Base-by-base conservation (phyloP, 2,329 filamentous ascomycete genomes). In the Sarocladium brachiariae region DNA sequence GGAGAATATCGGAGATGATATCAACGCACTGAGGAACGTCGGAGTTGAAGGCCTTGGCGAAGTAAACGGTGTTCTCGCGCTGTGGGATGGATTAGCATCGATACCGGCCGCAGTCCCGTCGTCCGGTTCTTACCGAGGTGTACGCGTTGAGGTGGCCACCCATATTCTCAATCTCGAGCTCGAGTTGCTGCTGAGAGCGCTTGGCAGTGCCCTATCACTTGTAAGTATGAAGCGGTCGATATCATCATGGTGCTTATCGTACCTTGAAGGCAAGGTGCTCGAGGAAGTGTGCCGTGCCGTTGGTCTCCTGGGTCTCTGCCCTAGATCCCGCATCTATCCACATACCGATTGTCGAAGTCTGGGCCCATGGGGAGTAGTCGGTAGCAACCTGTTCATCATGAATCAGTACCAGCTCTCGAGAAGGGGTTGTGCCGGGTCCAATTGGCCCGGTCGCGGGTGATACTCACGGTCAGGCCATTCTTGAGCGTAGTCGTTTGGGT, bases 241-340 rank as follows among this genome's bases (percentile, higher is more conserved):
- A 7, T 47, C 24, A 4, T 31, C 6, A 21, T 30, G n/a, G 43
- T 43, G 18, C 7, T 10, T 55, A 49, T 51, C 60, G 61, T 80
- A 95, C 90, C 89, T 99, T 99, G 85, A 99, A 99, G 64, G 95
- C 95, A 72, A 99, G 83, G 78, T 99, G 93, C 81, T 99, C 93
- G 64, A 99, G 84, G 81, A 99, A 99, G 78, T 99, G 93, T 67
- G 93, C 93, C 64, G 93, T 99, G 74, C 93, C 93, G 78, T 97
- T 99, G 68, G 89, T 97, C 83, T 90, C 90, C 75, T 93, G 85
- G 63, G 93, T 99, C 81, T 99, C 93, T 71, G 93, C 90, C 73
- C 93, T 83, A 73, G 90, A 96, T 70, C 93, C 93, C 70, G 95
- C 92, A 75, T 99, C 95, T 71, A 99, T 99, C 91, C 93, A 99